A percentile compares a stretch with the other conserved stretches of the same genome.
Evolutionary conservation across 805 yeast species (phyloP).

Genomic region (Saccharomycodes ludwigii): DNA sequence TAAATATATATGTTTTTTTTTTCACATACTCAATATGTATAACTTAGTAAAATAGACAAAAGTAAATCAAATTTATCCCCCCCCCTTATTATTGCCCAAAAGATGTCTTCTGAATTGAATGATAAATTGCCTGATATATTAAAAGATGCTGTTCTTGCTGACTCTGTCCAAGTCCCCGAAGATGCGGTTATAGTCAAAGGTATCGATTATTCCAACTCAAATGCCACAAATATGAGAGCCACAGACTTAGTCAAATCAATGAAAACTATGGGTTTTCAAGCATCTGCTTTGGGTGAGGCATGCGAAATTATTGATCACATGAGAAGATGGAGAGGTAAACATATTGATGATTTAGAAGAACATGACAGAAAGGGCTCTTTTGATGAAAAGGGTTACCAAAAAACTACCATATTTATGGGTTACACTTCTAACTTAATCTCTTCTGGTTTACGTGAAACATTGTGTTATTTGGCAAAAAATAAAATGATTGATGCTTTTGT

Average conservation of each 20-base stretch:
- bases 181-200: constrained; percentile 73
- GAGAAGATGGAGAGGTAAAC: constrained; percentile 88
- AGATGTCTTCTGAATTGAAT: constrained; percentile 21
- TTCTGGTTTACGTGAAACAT: constrained; percentile 85
- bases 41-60: neutral
- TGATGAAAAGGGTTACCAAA: constrained; percentile 67
- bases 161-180: constrained; percentile 76
- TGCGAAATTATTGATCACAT: constrained; percentile 87
- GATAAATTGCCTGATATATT: constrained; percentile 55
- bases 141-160: constrained; percentile 81
- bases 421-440: constrained; percentile 93
- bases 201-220: constrained; percentile 74
- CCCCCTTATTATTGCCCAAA: constrained; percentile 1
- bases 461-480: constrained; percentile 81
- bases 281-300: constrained; percentile 71
- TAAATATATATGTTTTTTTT: neutral
- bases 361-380: constrained; percentile 63
- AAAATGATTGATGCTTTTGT: constrained; percentile 92
- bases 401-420: constrained; percentile 87
- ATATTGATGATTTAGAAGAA: constrained; percentile 53
- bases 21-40: neutral
- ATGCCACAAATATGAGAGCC: constrained; percentile 69
- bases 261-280: constrained; percentile 97
- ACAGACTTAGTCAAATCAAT: constrained; percentile 66
- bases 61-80: neutral